These are phyloP conservation scores for Russula brevipes DNA, from an alignment of 768 basidiomycete species.

Conservation along the genomic window DNA sequence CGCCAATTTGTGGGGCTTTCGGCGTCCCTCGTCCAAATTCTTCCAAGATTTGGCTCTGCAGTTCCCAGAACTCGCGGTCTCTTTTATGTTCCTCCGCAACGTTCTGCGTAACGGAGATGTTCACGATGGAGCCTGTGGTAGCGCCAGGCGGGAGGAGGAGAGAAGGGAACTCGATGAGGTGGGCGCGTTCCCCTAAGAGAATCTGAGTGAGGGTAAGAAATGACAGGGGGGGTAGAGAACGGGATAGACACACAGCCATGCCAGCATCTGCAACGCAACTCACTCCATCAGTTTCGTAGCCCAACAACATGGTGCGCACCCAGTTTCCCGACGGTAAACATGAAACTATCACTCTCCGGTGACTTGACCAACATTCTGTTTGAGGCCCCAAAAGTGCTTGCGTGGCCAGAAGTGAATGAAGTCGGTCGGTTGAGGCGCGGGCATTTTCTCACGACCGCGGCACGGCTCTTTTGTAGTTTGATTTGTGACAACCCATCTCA, in stretches of 20 bases:
- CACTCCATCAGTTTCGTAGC: constrained; percentile 14
- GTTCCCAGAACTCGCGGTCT: constrained; percentile 73
- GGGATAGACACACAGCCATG: constrained; percentile 65
- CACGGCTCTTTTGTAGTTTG: too few relatives aligned
- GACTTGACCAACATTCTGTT: constrained; percentile 27
- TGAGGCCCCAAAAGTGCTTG: background rate
- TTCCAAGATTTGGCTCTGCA: constrained; percentile 76
- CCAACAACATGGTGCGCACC: constrained; percentile 45
- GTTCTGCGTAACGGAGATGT: constrained; percentile 92
- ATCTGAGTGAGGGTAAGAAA: constrained; percentile 49
- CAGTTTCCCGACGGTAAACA: constrained; percentile 93
- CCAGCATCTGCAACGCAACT: constrained; percentile 62
- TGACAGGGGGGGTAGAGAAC: background rate
- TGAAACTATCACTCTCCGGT: constrained; percentile 74
- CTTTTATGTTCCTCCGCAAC: constrained; percentile 75
- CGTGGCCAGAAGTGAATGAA: too few relatives aligned
- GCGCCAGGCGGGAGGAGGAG: constrained; percentile 89
- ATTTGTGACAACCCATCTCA: too few relatives aligned
- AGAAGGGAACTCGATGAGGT: constrained; percentile 97
- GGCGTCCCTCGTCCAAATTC: constrained; percentile 69
- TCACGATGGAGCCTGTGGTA: constrained; percentile 92
- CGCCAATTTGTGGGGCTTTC: constrained; percentile 66
- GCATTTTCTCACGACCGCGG: constrained; percentile 4
- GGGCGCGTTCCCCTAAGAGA: constrained; percentile 87
- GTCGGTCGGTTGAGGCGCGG: too few relatives aligned